Conservation (phyloP, 164 flowering plant species). For the Sedum album region DNA sequence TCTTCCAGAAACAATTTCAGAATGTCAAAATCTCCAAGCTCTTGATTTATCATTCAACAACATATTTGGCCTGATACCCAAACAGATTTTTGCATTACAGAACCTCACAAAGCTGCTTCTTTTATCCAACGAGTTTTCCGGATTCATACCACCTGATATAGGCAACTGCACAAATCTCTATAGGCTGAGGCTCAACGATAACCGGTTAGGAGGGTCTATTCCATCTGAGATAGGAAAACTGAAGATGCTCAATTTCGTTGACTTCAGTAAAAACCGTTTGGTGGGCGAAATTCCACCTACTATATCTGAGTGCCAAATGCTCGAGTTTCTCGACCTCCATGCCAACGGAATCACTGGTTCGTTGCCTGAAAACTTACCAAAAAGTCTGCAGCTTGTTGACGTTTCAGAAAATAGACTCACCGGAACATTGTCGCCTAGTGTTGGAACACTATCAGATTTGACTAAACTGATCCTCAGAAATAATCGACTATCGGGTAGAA, state of each 20-base stretch:
- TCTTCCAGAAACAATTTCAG: slow-evolving; percentile 59
- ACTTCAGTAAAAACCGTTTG: slow-evolving; percentile 58
- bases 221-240: slow-evolving; percentile 77
- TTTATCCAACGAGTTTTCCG: slow-evolving; percentile 71
- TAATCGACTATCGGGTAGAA: slow-evolving; percentile 59
- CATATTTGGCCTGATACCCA: slow-evolving; percentile 64
- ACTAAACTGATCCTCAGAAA: slow-evolving; percentile 55
- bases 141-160: slow-evolving; percentile 71
- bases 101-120: slow-evolving; percentile 81
- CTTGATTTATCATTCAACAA: slow-evolving; percentile 82
- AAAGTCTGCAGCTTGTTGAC: slow-evolving; percentile 57
- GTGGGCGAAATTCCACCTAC: slow-evolving; percentile 62
- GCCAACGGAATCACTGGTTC: slow-evolving; percentile 63
- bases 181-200: slow-evolving; percentile 50
- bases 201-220: slow-evolving; percentile 58
- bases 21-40: slow-evolving; percentile 67
- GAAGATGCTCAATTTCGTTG: slow-evolving; percentile 60
- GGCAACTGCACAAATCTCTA: slow-evolving; percentile 71
- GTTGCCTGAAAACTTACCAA: slow-evolving; percentile 58
- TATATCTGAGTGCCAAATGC: slow-evolving; percentile 47
- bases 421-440: slow-evolving; percentile 36
- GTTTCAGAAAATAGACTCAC: slow-evolving; percentile 66
- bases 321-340: slow-evolving; percentile 80
- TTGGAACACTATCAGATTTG: slow-evolving; percentile 52
- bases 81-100: slow-evolving; percentile 45